A percentile compares a stretch with the other conserved stretches of the same genome.
Evolutionary conservation across 176 grass and related monocot species (phyloP).

Genomic region (Musa schizocarpa): DNA sequence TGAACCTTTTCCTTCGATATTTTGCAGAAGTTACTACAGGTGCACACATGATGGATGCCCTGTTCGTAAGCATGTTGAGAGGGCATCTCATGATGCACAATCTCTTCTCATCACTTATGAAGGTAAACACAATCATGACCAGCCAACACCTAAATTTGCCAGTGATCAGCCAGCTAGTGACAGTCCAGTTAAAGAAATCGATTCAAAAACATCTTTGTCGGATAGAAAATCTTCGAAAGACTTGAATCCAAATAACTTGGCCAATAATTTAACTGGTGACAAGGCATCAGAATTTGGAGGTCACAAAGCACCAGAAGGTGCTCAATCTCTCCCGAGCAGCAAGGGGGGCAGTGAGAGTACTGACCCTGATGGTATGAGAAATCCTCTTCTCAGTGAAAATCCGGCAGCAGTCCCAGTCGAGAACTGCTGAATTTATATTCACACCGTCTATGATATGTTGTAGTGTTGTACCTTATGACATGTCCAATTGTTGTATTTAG

Average conservation of each 20-base stretch:
- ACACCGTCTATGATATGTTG: background rate
- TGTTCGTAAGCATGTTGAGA: slow-evolving; percentile 97
- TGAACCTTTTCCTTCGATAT: slow-evolving; percentile 8
- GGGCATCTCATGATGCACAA: slow-evolving; percentile 61
- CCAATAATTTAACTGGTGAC: slow-evolving; percentile 13
- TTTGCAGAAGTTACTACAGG: slow-evolving; percentile 88
- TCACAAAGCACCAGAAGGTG: background rate
- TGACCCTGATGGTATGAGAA: background rate
- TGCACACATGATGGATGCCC: slow-evolving; percentile 91
- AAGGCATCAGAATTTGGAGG: slow-evolving; percentile 41
- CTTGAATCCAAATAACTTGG: slow-evolving; percentile 7
- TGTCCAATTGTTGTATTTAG: slow-evolving; percentile 1
- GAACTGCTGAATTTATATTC: slow-evolving; percentile 9
- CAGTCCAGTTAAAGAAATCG: slow-evolving; percentile 29
- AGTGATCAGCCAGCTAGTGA: slow-evolving; percentile 24
- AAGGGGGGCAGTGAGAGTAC: background rate
- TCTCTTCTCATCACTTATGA: slow-evolving; percentile 91
- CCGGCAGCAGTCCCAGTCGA: slow-evolving; percentile 1
- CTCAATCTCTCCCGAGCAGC: background rate
- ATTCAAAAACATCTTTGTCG: slow-evolving; percentile 1
- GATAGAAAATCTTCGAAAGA: slow-evolving; percentile 27
- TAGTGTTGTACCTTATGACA: background rate
- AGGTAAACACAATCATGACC: slow-evolving; percentile 89
- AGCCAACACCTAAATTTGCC: slow-evolving; percentile 34
- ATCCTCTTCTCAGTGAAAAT: background rate